Percentiles rank a stretch among this genome's conserved stretches.
Conservation (phyloP, 2,329 filamentous ascomycete species). For the Annulohypoxylon truncatum region DNA sequence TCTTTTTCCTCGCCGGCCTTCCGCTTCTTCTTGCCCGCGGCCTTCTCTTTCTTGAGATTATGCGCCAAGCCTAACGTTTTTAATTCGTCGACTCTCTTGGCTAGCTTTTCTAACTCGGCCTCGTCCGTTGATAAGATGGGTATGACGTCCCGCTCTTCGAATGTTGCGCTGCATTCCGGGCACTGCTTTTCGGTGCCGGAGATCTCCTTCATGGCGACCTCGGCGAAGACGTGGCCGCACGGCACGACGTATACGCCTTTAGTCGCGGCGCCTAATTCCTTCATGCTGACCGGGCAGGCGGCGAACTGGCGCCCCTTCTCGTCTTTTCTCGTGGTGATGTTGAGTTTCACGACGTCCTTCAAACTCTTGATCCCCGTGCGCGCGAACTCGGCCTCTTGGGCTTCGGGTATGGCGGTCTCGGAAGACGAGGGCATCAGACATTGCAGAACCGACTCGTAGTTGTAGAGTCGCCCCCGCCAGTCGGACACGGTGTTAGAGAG, state of each 20-base stretch:
- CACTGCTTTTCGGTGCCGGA: constrained; percentile 60
- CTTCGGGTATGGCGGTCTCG: constrained; percentile 63
- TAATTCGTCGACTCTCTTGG: constrained; percentile 75
- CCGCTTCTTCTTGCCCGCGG: constrained; percentile 72
- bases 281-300: constrained; percentile 89
- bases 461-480: constrained; percentile 85
- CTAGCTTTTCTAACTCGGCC: constrained; percentile 75
- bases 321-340: constrained; percentile 67
- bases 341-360: constrained; percentile 87
- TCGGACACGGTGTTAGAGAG: constrained; percentile 83
- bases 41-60: constrained; percentile 84
- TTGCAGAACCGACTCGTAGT: constrained; percentile 89
- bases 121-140: constrained; percentile 79
- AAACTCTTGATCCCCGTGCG: constrained; percentile 77
- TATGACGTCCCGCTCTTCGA: constrained; percentile 81
- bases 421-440: constrained; percentile 73
- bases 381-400: constrained; percentile 54
- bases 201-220: constrained; percentile 86
- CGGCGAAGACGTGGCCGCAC: constrained; percentile 94
- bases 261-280: constrained; percentile 81
- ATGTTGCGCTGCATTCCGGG: constrained; percentile 80
- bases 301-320: constrained; percentile 66
- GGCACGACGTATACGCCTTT: constrained; percentile 92
- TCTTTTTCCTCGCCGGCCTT: constrained; percentile 55
- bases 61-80: constrained; percentile 81